Evolutionary conservation across 768 basidiomycete genomes (phyloP).

Genomic region (Russula lepida): DNA sequence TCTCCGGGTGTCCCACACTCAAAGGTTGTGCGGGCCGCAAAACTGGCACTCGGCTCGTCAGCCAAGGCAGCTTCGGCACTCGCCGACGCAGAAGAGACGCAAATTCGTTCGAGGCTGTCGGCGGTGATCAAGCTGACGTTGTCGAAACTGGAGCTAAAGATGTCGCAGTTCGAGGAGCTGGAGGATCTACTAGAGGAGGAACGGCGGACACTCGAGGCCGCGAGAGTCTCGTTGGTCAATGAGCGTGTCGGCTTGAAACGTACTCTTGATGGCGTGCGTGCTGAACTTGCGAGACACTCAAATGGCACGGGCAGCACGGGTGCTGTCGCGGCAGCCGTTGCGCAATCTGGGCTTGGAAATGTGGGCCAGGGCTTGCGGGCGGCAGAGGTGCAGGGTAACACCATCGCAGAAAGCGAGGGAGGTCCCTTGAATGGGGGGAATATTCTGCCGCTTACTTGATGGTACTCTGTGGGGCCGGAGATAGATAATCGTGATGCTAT

Average conservation of each 20-base stretch:
- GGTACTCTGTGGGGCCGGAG: background rate
- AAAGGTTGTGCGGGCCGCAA: constrained; percentile 73
- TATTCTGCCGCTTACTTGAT: constrained; percentile 42
- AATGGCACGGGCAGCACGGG: constrained; percentile 26
- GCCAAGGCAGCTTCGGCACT: constrained; percentile 75
- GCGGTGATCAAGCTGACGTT: constrained; percentile 76
- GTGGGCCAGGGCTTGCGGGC: constrained; percentile 53
- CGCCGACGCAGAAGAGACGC: constrained; percentile 72
- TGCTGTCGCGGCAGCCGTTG: constrained; percentile 27
- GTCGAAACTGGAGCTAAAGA: constrained; percentile 91
- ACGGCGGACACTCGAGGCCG: constrained; percentile 73
- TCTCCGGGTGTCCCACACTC: constrained; percentile 51
- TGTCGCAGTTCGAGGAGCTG: constrained; percentile 88
- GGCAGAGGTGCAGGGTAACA: constrained; percentile 41
- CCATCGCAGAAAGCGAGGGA: constrained; percentile 40
- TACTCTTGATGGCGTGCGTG: constrained; percentile 58
- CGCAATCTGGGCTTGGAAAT: constrained; percentile 40
- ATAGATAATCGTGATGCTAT: background rate
- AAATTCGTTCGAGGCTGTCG: constrained; percentile 71
- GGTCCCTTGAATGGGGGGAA: constrained; percentile 51
- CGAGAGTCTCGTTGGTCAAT: constrained; percentile 66
- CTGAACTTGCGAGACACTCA: constrained; percentile 51
- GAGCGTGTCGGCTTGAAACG: constrained; percentile 69
- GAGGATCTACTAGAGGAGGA: constrained; percentile 91
- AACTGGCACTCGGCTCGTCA: constrained; percentile 82